Conservation (phyloP, 305 asterid genomes). For the Plantago coronopus region DNA sequence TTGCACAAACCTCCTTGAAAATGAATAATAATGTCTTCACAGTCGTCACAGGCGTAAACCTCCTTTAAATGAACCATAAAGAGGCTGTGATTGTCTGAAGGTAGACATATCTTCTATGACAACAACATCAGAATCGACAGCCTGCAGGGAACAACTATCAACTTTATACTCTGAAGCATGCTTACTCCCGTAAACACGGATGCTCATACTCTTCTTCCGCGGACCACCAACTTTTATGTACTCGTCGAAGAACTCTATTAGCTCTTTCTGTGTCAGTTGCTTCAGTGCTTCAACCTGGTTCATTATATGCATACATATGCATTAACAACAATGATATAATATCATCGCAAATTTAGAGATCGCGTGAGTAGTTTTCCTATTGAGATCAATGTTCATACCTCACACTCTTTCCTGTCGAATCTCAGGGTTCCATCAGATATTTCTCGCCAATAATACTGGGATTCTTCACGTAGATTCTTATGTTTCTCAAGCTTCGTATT, state of each 20-base stretch:
- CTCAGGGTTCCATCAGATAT: slow-evolving; percentile 81
- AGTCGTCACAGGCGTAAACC: slow-evolving; percentile 38
- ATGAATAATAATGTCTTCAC: no score
- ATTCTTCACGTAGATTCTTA: slow-evolving; percentile 84
- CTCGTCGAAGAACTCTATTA: slow-evolving; percentile 72
- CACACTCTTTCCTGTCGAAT: slow-evolving; percentile 77
- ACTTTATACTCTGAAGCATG: slow-evolving; percentile 58
- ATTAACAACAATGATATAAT: no score
- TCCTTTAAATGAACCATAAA: slow-evolving; percentile 76
- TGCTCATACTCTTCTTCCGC: slow-evolving; percentile 52
- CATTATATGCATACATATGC: neutral
- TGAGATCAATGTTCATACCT: slow-evolving; percentile 42
- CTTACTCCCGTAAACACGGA: slow-evolving; percentile 67
- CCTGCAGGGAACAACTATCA: slow-evolving; percentile 36
- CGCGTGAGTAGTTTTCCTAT: no score
- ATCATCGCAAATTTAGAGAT: no score
- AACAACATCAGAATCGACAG: slow-evolving; percentile 30
- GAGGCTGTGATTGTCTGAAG: slow-evolving; percentile 79
- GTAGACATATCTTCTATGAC: slow-evolving; percentile 60
- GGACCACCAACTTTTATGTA: slow-evolving; percentile 73
- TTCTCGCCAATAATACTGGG: slow-evolving; percentile 73
- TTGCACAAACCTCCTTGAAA: no score
- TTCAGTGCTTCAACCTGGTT: slow-evolving; percentile 69
- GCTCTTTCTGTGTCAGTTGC: slow-evolving; percentile 60
- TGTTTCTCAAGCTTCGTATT: slow-evolving; percentile 95